Conservation (phyloP, 805 yeast species). For the Monosporozyma unispora region DNA sequence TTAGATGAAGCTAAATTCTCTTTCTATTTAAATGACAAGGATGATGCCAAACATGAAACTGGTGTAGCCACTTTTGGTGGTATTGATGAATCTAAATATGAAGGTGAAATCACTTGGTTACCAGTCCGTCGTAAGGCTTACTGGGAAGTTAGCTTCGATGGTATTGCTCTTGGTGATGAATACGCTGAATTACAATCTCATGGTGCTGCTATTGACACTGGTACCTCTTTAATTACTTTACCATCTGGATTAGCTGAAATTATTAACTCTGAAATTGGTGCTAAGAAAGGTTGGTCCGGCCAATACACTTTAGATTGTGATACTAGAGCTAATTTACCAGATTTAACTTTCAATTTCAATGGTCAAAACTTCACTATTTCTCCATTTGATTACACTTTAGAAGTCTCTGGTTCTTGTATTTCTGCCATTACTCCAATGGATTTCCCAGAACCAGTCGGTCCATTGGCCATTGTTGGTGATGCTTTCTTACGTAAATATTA, state of each 20-base stretch:
- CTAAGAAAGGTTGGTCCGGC: slow-evolving; percentile 94
- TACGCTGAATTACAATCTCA: slow-evolving; percentile 70
- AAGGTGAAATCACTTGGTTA: slow-evolving; percentile 86
- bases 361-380: slow-evolving; percentile 88
- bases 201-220: slow-evolving; percentile 98
- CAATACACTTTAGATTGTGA: slow-evolving; percentile 92
- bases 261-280: slow-evolving; percentile 91
- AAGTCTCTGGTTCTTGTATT: slow-evolving; percentile 89
- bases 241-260: slow-evolving; percentile 96
- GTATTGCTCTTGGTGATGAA: slow-evolving; percentile 87
- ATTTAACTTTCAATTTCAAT: slow-evolving; percentile 78
- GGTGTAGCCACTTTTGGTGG: slow-evolving; percentile 97
- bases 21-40: slow-evolving; percentile 83
- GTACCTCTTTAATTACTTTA: slow-evolving; percentile 90
- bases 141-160: slow-evolving; percentile 96
- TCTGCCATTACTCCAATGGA: slow-evolving; percentile 97
- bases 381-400: slow-evolving; percentile 88
- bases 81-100: slow-evolving; percentile 61
- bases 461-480: slow-evolving; percentile 92
- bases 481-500: slow-evolving; percentile 93
- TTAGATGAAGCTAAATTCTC: slow-evolving; percentile 81
- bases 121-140: slow-evolving; percentile 99
- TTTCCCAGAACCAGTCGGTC: slow-evolving; percentile 94
- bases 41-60: slow-evolving; percentile 54
- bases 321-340: slow-evolving; percentile 76